Evolutionary conservation across 495 filamentous ascomycete species (phyloP).

Genomic region (Daldinia grandis): DNA sequence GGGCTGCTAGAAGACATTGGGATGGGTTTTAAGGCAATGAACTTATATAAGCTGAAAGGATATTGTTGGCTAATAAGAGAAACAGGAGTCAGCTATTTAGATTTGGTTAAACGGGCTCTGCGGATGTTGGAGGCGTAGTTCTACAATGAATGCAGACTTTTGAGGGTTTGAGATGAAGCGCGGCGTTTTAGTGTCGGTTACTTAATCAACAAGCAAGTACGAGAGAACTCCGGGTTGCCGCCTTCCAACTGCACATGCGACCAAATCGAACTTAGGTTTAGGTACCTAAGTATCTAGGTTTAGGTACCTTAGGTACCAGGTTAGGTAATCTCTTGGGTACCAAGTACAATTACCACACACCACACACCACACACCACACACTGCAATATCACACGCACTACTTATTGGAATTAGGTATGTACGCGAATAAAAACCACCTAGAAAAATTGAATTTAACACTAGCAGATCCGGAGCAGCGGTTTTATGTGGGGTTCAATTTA

Average conservation of each 20-base stretch:
- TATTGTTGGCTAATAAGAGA: constrained; percentile 13
- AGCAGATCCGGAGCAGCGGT: constrained; percentile 32
- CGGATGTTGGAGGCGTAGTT: constrained; percentile 21
- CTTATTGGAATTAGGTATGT: too few species aligned
- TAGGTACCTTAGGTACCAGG: neutral
- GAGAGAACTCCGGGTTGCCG: constrained; percentile 10
- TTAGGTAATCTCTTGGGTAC: constrained; percentile 3
- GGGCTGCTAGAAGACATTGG: constrained; percentile 32
- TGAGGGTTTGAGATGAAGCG: constrained; percentile 43
- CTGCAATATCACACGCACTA: neutral
- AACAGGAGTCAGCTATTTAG: neutral
- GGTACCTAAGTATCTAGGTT: neutral
- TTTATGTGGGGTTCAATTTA: constrained; percentile 15
- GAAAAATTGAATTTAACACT: constrained; percentile 35
- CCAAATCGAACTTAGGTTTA: neutral
- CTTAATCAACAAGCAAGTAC: constrained; percentile 30
- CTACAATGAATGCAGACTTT: constrained; percentile 43
- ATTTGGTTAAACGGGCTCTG: constrained; percentile 13
- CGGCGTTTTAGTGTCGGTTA: constrained; percentile 44
- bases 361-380: neutral
- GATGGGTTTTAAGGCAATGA: constrained; percentile 16
- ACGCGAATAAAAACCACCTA: constrained; percentile 14
- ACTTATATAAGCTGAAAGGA: constrained; percentile 11
- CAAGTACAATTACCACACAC: neutral
- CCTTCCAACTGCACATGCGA: constrained; percentile 31